phyloP scores from a whole-genome alignment of 139 green algal genomes.

The Asterochloris erici region DNA sequence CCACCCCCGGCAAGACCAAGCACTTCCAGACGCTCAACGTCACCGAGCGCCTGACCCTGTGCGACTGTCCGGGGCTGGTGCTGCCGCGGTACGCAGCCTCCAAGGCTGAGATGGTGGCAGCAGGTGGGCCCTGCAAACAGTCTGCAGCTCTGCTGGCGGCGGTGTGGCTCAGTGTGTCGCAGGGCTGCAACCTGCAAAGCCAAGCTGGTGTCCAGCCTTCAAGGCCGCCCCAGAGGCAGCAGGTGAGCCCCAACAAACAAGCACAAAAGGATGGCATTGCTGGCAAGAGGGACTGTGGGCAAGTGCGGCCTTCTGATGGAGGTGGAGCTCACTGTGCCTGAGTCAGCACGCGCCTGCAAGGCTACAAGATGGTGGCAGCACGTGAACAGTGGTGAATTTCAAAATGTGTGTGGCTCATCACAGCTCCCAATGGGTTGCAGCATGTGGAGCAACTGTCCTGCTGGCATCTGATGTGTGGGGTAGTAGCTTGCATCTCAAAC shows the following conservation, averaged over 20 bases:
- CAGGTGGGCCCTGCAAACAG: slow-evolving; percentile 24
- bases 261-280: too few relatives aligned
- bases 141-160: background rate
- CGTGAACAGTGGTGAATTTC: too few relatives aligned
- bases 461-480: too few relatives aligned
- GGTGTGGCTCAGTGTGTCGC: background rate
- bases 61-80: slow-evolving; percentile 92
- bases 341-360: too few relatives aligned
- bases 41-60: slow-evolving; percentile 67
- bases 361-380: too few relatives aligned
- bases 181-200: slow-evolving; percentile 68
- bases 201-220: slow-evolving; percentile 79
- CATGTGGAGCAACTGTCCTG: too few relatives aligned
- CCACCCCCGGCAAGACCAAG: slow-evolving; percentile 98
- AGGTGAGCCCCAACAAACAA: background rate
- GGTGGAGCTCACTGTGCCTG: too few relatives aligned
- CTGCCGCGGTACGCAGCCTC: slow-evolving; percentile 86
- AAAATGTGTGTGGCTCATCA: too few relatives aligned
- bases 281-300: too few relatives aligned
- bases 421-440: too few relatives aligned
- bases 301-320: too few relatives aligned
- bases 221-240: slow-evolving; percentile 91
- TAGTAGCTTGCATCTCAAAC: too few relatives aligned
- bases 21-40: slow-evolving; percentile 98
- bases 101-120: slow-evolving; percentile 94